These are phyloP conservation scores for Testicularia cyperi DNA, from an alignment of 1,284 basidiomycete genomes.

Conservation along the genomic window DNA sequence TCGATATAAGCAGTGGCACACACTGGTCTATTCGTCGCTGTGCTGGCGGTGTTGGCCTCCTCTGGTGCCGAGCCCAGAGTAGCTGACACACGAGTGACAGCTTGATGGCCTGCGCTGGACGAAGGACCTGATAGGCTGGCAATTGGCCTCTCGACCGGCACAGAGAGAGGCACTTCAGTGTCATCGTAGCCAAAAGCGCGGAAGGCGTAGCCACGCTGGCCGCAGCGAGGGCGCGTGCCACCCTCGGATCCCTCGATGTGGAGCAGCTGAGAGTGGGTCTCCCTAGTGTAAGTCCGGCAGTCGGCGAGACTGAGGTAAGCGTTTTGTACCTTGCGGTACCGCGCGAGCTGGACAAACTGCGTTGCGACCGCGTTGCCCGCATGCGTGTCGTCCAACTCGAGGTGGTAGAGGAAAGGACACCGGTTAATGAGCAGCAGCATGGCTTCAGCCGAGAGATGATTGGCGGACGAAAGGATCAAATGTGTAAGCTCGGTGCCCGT, in stretches of 20 bases:
- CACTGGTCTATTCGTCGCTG: neutral
- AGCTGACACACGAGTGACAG: neutral
- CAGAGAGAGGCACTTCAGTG: constrained; percentile 3
- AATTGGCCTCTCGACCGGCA: neutral
- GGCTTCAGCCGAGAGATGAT: constrained; percentile 15
- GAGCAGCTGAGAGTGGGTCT: constrained; percentile 21
- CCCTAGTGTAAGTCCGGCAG: constrained; percentile 35
- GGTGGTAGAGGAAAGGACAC: constrained; percentile 36
- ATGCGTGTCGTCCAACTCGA: constrained; percentile 47
- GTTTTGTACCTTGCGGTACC: constrained; percentile 25
- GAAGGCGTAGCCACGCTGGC: constrained; percentile 23
- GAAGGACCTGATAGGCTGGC: too few relatives aligned
- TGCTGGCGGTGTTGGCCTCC: neutral
- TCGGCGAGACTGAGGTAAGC: constrained; percentile 44
- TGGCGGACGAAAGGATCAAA: constrained; percentile 68
- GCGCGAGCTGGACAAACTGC: constrained; percentile 38
- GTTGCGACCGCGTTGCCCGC: constrained; percentile 30
- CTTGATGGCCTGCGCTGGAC: too few relatives aligned
- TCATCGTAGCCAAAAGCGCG: constrained; percentile 35
- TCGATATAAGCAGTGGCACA: neutral
- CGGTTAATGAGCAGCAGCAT: constrained; percentile 35
- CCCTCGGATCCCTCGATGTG: constrained; percentile 9
- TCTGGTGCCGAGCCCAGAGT: neutral
- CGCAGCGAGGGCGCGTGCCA: constrained; percentile 21
- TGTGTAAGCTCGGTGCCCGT: constrained; percentile 73